These are phyloP conservation scores for Prototheca cutis DNA, from an alignment of 163 green algal genomes.

Conservation along the genomic window DNA sequence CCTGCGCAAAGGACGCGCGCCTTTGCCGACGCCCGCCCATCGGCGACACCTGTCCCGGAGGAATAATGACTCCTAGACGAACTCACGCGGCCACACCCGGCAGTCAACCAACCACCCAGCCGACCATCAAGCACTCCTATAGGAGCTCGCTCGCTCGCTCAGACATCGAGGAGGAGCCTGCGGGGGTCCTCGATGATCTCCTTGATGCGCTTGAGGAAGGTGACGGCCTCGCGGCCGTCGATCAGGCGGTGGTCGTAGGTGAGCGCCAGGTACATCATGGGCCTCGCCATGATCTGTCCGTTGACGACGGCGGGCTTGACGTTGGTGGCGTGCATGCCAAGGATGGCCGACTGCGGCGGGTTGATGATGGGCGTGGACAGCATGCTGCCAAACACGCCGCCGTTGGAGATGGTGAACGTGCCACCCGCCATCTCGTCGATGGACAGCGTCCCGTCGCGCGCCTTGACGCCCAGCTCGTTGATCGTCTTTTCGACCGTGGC, in stretches of 20 bases:
- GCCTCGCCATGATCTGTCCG: constrained; percentile 44
- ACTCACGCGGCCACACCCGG: too few relatives aligned
- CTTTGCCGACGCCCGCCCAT: too few relatives aligned
- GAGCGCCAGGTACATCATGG: constrained; percentile 99
- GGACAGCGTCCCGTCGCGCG: constrained; percentile 82
- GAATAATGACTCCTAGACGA: too few relatives aligned
- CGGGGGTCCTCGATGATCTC: constrained; percentile 94
- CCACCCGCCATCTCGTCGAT: constrained; percentile 99
- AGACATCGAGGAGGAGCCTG: constrained; percentile 85
- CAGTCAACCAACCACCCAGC: too few relatives aligned
- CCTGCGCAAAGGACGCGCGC: too few relatives aligned
- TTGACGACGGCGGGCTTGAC: constrained; percentile 44
- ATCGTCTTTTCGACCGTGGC: constrained; percentile 94
- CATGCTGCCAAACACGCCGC: constrained; percentile 92
- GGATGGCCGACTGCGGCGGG: constrained; percentile 88
- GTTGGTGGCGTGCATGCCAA: constrained; percentile 97
- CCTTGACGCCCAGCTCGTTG: constrained; percentile 83
- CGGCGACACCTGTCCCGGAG: too few relatives aligned
- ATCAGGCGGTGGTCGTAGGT: constrained; percentile 99
- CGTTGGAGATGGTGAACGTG: constrained; percentile 99
- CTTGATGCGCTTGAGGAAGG: constrained; percentile 97
- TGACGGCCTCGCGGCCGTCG: constrained; percentile 92
- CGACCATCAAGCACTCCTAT: too few relatives aligned
- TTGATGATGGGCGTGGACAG: constrained; percentile 98
- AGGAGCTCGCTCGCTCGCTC: too few relatives aligned